Evolutionary conservation across 208 protist species (phyloP).

Genomic region (Novymonas esmeraldas): DNA sequence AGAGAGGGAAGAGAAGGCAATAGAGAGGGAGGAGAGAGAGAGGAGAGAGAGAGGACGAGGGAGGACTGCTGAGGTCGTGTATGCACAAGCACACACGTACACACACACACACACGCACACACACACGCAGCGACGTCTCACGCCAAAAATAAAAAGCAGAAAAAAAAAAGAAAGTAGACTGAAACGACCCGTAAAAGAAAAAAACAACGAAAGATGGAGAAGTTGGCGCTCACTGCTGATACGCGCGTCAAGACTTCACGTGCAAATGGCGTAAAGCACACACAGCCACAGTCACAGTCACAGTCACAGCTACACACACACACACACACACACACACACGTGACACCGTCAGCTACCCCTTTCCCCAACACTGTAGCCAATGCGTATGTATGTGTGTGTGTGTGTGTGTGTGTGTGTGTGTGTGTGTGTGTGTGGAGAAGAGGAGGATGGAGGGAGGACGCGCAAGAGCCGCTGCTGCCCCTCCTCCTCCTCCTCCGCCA

Average conservation of each 20-base stretch:
- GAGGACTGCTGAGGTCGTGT: not conserved
- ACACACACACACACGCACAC: not conserved
- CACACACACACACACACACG: too few relatives aligned
- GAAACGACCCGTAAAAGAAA: too few relatives aligned
- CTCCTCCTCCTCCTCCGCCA: too few relatives aligned
- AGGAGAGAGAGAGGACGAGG: not conserved
- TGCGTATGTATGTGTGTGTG: constrained; percentile 1
- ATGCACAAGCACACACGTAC: not conserved
- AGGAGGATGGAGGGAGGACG: not conserved
- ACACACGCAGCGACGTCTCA: not conserved
- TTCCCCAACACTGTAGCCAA: too few relatives aligned
- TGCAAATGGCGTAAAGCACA: too few relatives aligned
- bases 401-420: constrained; percentile 5
- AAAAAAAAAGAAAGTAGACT: not conserved
- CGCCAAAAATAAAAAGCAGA: not conserved
- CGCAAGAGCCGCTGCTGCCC: too few relatives aligned
- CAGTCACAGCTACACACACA: too few relatives aligned
- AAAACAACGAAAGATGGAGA: not conserved
- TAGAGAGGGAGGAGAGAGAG: not conserved
- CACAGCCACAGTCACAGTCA: too few relatives aligned
- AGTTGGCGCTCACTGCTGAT: too few relatives aligned
- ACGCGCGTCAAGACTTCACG: too few relatives aligned
- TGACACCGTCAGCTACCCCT: too few relatives aligned
- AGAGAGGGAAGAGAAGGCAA: not conserved
- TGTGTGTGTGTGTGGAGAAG: not conserved